These are phyloP conservation scores for Logfia minima DNA, from an alignment of 129 eudicot genomes.

Conservation along the genomic window DNA sequence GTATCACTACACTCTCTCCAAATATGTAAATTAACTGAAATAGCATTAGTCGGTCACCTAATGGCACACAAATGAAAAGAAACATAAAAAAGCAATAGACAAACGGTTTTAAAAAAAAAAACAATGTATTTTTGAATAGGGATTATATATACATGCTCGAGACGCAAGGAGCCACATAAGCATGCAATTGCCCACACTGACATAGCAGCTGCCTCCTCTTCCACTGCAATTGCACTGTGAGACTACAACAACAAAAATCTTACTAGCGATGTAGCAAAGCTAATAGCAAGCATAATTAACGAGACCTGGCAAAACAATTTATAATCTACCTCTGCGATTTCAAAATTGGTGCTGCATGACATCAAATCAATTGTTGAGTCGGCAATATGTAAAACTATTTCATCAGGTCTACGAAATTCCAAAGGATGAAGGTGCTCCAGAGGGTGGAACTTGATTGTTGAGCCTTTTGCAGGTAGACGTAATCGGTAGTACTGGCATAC, in stretches of 20 bases:
- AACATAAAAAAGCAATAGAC: neutral
- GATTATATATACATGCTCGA: conserved; percentile 68
- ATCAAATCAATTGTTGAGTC: conserved; percentile 70
- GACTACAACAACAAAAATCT: conserved; percentile 44
- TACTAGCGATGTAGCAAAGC: neutral
- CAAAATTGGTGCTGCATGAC: conserved; percentile 75
- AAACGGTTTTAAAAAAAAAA: conserved; percentile 1
- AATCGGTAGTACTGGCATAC: conserved; percentile 77
- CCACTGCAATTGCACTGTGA: conserved; percentile 72
- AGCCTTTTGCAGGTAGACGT: conserved; percentile 69
- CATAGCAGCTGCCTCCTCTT: conserved; percentile 92
- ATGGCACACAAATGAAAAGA: neutral
- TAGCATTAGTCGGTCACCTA: neutral
- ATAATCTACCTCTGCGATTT: conserved; percentile 68
- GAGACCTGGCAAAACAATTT: neutral
- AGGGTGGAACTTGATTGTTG: conserved; percentile 78
- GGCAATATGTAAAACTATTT: conserved; percentile 54
- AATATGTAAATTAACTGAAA: neutral
- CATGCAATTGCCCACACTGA: conserved; percentile 90
- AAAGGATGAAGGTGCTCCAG: conserved; percentile 86
- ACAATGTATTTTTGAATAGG: neutral
- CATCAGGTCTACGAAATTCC: conserved; percentile 78
- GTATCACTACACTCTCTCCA: neutral
- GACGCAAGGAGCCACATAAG: conserved; percentile 88
- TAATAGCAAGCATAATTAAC: conserved; percentile 1